Percentiles rank a stretch among this genome's conserved stretches.
Evolutionary conservation across 352 stramenopile species (phyloP).

Genomic region (Pythium volutum): DNA sequence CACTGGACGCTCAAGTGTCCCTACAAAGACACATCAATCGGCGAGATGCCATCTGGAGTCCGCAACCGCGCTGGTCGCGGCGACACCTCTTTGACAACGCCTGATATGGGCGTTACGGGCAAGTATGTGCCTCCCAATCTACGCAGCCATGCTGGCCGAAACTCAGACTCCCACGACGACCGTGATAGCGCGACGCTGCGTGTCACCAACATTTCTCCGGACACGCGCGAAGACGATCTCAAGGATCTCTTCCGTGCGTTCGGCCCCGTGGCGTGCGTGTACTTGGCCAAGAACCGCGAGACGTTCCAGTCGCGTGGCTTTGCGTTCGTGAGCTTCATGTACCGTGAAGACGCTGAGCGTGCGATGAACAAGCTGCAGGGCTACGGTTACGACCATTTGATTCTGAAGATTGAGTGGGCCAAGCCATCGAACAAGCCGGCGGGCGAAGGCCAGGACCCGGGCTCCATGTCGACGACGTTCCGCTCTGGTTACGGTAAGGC

Average conservation of each 20-base stretch:
- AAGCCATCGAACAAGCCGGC: constrained; percentile 92
- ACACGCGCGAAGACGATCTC: constrained; percentile 97
- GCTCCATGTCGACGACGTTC: constrained; percentile 85
- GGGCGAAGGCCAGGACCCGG: constrained; percentile 56
- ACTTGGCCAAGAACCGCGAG: constrained; percentile 98
- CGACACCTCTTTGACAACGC: too few species aligned
- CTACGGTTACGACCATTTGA: constrained; percentile 99
- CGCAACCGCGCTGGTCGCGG: too few species aligned
- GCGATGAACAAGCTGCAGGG: constrained; percentile 97
- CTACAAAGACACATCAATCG: constrained; percentile 91
- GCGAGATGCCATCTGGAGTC: too few species aligned
- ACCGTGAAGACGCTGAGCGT: constrained; percentile 94
- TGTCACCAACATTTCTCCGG: constrained; percentile 98
- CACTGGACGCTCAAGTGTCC: constrained; percentile 91
- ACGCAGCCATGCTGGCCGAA: constrained; percentile 49
- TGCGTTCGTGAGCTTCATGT: constrained; percentile 98
- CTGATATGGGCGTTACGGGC: too few species aligned
- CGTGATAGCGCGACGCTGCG: constrained; percentile 92
- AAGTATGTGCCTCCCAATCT: constrained; percentile 88
- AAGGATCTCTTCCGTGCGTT: constrained; percentile 98
- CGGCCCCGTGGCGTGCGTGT: constrained; percentile 95
- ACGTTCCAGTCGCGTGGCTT: constrained; percentile 97
- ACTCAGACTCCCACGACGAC: constrained; percentile 45
- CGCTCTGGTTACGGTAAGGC: constrained; percentile 87
- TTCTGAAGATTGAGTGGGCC: constrained; percentile 99